Evolutionary conservation across 1,139 yeast species (phyloP).

Genomic region (Arxiozyma heterogenica): DNA sequence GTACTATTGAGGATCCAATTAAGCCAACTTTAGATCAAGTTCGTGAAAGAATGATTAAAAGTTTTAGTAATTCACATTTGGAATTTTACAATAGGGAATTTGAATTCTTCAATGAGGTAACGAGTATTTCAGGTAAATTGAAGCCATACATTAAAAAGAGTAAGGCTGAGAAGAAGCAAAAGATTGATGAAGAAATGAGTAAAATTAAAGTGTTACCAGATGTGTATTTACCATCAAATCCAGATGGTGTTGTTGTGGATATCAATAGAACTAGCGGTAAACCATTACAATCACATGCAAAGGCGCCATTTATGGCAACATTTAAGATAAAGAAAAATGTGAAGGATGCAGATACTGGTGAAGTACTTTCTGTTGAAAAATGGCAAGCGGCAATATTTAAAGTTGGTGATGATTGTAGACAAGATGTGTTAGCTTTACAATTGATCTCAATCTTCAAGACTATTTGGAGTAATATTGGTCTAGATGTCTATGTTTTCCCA

Average conservation of each 20-base stretch:
- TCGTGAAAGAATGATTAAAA: slow-evolving; percentile 52
- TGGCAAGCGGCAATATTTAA: slow-evolving; percentile 98
- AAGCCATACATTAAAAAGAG: slow-evolving; percentile 89
- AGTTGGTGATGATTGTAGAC: slow-evolving; percentile 98
- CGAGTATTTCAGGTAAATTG: slow-evolving; percentile 86
- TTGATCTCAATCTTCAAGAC: slow-evolving; percentile 84
- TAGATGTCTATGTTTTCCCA: slow-evolving; percentile 87
- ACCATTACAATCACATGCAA: slow-evolving; percentile 98
- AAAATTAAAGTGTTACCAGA: slow-evolving; percentile 68
- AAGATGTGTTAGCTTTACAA: slow-evolving; percentile 91
- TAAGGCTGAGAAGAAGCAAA: slow-evolving; percentile 91
- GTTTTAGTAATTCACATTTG: slow-evolving; percentile 53
- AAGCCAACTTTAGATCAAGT: slow-evolving; percentile 79
- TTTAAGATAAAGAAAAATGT: slow-evolving; percentile 67
- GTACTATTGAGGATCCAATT: slow-evolving; percentile 65
- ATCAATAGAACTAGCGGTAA: slow-evolving; percentile 87
- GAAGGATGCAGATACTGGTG: slow-evolving; percentile 38
- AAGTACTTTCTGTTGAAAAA: slow-evolving; percentile 36
- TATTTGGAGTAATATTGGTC: slow-evolving; percentile 79
- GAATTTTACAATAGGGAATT: slow-evolving; percentile 75
- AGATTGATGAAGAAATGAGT: slow-evolving; percentile 94
- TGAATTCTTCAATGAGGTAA: slow-evolving; percentile 81
- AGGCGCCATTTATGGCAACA: slow-evolving; percentile 97
- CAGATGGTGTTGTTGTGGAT: slow-evolving; percentile 88
- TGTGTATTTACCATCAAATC: slow-evolving; percentile 91